phyloP scores from a whole-genome alignment of 139 green algal genomes.

The Chlamydomonas applanata region DNA sequence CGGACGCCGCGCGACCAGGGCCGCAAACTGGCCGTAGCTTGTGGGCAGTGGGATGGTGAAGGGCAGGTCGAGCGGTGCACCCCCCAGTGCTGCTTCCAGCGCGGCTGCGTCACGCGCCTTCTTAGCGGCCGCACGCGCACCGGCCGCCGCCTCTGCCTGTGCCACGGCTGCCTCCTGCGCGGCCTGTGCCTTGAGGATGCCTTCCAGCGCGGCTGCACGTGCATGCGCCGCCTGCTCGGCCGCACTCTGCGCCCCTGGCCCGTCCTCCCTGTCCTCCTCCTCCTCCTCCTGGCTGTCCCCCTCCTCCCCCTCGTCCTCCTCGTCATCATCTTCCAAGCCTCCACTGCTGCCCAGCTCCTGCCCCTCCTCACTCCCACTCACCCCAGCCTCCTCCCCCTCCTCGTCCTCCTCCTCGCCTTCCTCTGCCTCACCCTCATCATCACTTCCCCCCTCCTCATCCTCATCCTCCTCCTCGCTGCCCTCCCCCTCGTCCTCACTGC shows the following conservation, averaged over 20 bases:
- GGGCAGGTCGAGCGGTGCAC: slow-evolving; percentile 65
- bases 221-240: too few relatives aligned
- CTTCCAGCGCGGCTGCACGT: slow-evolving; percentile 3
- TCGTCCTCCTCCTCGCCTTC: slow-evolving; percentile 17
- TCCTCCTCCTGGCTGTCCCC: slow-evolving; percentile 28
- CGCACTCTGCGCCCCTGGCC: too few relatives aligned
- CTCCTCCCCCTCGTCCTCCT: slow-evolving; percentile 23
- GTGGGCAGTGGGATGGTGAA: slow-evolving; percentile 78
- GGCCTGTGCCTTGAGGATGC: neutral
- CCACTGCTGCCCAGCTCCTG: too few relatives aligned
- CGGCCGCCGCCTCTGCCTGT: neutral
- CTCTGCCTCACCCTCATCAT: slow-evolving; percentile 13
- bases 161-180: neutral
- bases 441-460: neutral
- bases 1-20: slow-evolving; percentile 40
- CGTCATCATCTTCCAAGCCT: slow-evolving; percentile 15
- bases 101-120: too few relatives aligned
- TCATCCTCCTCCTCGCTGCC: slow-evolving; percentile 19
- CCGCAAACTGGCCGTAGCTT: slow-evolving; percentile 67
- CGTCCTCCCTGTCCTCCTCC: slow-evolving; percentile 34
- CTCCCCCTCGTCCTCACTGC: slow-evolving; percentile 8
- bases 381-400: slow-evolving; percentile 25
- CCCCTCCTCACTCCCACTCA: slow-evolving; percentile 3
- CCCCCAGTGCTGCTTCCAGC: neutral
- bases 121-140: neutral